phyloP scores from a whole-genome alignment of 306 rosid species.

The Trifolium pratense region DNA sequence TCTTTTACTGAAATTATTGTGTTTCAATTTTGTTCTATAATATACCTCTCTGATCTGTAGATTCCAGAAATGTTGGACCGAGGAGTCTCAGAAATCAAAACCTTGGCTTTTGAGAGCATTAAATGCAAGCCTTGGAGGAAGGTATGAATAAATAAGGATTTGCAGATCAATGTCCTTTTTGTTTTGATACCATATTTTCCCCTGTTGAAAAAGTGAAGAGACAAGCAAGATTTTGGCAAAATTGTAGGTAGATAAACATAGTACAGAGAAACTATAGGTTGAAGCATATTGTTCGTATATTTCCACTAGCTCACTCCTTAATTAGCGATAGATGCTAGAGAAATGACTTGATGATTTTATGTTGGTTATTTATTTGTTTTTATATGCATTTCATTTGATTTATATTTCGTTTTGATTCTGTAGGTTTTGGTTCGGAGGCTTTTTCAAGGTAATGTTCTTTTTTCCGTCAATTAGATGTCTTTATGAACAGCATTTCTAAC shows the following conservation, averaged over 20 bases:
- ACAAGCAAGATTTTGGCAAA: conserved; percentile 15
- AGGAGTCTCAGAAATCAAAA: conserved; percentile 75
- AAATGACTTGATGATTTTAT: conserved; percentile 6
- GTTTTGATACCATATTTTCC: conserved; percentile 1
- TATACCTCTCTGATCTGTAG: conserved; percentile 50
- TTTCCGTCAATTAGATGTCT: not conserved
- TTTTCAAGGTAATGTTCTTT: conserved; percentile 75
- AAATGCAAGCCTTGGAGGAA: conserved; percentile 83
- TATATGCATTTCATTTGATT: conserved; percentile 34
- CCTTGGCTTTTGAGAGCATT: conserved; percentile 96
- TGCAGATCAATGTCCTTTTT: conserved; percentile 22
- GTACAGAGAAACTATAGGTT: conserved; percentile 9
- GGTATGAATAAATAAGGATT: conserved; percentile 54
- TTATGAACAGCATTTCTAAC: conserved; percentile 3
- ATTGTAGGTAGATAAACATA: conserved; percentile 35
- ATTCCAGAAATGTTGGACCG: conserved; percentile 81
- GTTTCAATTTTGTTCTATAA: conserved; percentile 33
- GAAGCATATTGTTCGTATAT: conserved; percentile 24
- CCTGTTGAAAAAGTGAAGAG: conserved; percentile 19
- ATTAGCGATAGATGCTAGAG: conserved; percentile 23
- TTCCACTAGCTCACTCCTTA: not conserved
- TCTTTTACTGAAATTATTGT: conserved; percentile 15
- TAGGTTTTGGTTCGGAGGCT: conserved; percentile 99
- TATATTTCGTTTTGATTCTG: conserved; percentile 36
- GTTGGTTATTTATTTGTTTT: conserved; percentile 15